Base-by-base conservation (phyloP, 176 grass and related monocot species). In the Carex myosuroides region DNA sequence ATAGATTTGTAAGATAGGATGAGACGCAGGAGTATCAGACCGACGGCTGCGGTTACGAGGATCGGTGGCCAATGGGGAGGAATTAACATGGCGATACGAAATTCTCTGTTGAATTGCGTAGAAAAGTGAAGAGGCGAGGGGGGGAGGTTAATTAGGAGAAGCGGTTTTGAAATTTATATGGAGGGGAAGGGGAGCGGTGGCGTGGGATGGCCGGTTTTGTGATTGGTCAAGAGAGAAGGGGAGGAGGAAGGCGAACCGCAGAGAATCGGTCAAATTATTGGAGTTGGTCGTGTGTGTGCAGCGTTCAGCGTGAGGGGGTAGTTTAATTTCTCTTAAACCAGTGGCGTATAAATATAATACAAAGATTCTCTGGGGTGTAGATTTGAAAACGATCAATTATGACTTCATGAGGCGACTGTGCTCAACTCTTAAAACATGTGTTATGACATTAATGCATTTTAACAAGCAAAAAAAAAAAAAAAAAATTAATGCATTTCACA, bases 1-100 rank as follows among this genome's bases (percentile, higher is more conserved):
- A 86, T 81, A 0, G 92, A 89, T 48, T 87, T 94, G 87, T 84
- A 84, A 0, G 95, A 98, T 2, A 98, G 88, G 12, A 89, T 32
- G 46, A 89, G 55, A 1, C 95, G 88, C 22, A 98, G 78, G 33
- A 88, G 58, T 37, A 81, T 62, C 1, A 91, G 17, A 14, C 79
- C 87, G 5, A 35, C 20, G 26, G 58, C 10, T 21, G 16, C 5
- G 13, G 37, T 46, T 13, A 63, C 10, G 17, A 62, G 16, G 56
- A 41, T 64, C 16, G 20, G 55, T 14, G 37, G 33, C 79, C 79
- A 81, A 21, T 81, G 12, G 18, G 22, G 55, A 42, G 37, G 60
- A 63, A 60, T 59, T 58, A 13, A 3, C 70, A 48, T 21, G 5
- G 33, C 33, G 13, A 70, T n/a, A 50, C 9, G 14, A 70, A 71